phyloP scores from a whole-genome alignment of 441 rosid species.

The Pelargonium cotyledonis region DNA sequence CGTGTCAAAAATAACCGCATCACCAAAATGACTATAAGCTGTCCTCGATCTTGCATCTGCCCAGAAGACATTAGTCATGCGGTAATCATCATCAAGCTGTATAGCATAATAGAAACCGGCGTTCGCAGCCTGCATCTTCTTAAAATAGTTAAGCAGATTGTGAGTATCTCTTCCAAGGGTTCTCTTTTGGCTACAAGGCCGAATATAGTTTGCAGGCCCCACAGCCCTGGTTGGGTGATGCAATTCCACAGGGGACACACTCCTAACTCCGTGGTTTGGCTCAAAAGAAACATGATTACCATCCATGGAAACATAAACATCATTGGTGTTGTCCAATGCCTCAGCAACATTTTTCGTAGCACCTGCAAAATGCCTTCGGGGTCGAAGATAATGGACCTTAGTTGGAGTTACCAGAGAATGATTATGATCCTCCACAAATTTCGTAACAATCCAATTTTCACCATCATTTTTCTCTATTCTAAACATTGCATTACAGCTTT shows the following conservation, averaged over 20 bases:
- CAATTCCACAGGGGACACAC: constrained; percentile 27
- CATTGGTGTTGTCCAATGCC: constrained; percentile 28
- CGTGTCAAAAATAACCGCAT: constrained; percentile 58
- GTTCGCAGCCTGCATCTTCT: constrained; percentile 59
- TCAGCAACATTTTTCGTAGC: constrained; percentile 34
- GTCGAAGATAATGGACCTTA: constrained; percentile 48
- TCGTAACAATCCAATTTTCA: constrained; percentile 42
- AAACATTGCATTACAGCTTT: constrained; percentile 55
- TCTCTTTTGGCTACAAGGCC: constrained; percentile 37
- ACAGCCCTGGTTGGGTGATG: constrained; percentile 30
- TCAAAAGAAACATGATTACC: constrained; percentile 34
- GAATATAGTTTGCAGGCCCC: constrained; percentile 27
- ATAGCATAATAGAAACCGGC: constrained; percentile 69
- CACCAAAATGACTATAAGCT: constrained; percentile 54
- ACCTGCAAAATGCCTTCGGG: constrained; percentile 56
- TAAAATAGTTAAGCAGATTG: constrained; percentile 52
- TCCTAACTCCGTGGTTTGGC: constrained; percentile 25
- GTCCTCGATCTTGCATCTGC: constrained; percentile 67
- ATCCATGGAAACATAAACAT: constrained; percentile 33
- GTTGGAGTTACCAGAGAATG: constrained; percentile 38
- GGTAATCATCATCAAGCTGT: constrained; percentile 54
- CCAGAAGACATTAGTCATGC: constrained; percentile 66
- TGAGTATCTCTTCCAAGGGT: constrained; percentile 57
- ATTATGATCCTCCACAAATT: constrained; percentile 63
- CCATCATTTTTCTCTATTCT: constrained; percentile 50